These are phyloP conservation scores for Fragaria ananassa DNA, from an alignment of 306 rosid species.

Conservation along the genomic window DNA sequence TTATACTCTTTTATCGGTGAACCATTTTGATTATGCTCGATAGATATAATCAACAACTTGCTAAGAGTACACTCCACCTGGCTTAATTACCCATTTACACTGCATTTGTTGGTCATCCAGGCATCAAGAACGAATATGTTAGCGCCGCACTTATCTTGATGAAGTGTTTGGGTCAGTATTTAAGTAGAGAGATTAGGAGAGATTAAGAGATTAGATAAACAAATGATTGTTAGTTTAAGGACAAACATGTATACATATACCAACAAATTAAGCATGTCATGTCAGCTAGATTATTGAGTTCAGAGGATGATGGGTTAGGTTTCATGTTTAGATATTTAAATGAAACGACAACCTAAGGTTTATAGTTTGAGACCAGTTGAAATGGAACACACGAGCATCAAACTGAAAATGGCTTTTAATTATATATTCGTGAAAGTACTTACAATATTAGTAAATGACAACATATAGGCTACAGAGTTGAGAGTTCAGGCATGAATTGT, in stretches of 20 bases:
- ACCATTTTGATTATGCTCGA: neutral
- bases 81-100: neutral
- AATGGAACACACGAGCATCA: neutral
- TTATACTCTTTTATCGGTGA: neutral
- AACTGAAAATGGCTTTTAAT: slow-evolving; percentile 1
- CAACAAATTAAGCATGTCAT: slow-evolving; percentile 2
- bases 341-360: neutral
- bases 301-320: slow-evolving; percentile 14
- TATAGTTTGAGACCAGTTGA: neutral
- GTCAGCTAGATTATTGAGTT: slow-evolving; percentile 1
- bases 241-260: neutral
- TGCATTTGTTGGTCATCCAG: slow-evolving; percentile 11
- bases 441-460: neutral
- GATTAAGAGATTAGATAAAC: slow-evolving; percentile 1
- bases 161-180: slow-evolving; percentile 1
- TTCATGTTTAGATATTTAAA: neutral
- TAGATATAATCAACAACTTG: neutral
- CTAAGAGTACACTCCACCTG: neutral
- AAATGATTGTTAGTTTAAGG: neutral
- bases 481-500: neutral
- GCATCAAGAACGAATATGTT: neutral
- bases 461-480: neutral
- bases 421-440: neutral
- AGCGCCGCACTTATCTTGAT: neutral
- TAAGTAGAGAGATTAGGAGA: neutral